Conservation (phyloP, 768 basidiomycete species). For the Leccinum pellstonianum region DNA sequence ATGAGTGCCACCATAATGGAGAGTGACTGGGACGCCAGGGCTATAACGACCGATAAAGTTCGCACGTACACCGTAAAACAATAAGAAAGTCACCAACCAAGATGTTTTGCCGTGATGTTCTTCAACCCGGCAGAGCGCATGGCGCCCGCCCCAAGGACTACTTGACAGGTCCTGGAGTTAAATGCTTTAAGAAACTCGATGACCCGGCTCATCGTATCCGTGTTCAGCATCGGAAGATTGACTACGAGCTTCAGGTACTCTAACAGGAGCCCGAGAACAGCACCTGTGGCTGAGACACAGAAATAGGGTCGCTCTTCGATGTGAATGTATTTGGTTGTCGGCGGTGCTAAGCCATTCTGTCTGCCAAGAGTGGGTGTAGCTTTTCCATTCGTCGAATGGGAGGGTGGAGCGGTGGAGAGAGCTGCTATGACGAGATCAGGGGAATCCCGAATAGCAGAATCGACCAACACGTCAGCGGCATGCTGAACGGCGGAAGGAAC, state of each 20-base stretch:
- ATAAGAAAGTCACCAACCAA: constrained; percentile 54
- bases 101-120: constrained; percentile 97
- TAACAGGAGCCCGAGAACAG: constrained; percentile 65
- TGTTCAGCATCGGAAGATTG: constrained; percentile 85
- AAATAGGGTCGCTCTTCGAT: constrained; percentile 88
- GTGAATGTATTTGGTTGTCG: constrained; percentile 56
- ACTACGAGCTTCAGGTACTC: constrained; percentile 89
- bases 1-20: constrained; percentile 93
- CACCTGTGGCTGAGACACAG: constrained; percentile 80
- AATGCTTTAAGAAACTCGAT: constrained; percentile 97
- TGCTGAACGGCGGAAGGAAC: constrained; percentile 66
- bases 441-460: constrained; percentile 81
- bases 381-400: constrained; percentile 12
- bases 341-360: constrained; percentile 20
- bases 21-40: constrained; percentile 93
- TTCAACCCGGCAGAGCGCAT: constrained; percentile 97
- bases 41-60: constrained; percentile 40
- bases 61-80: constrained; percentile 12
- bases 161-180: constrained; percentile 97
- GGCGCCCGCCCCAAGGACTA: constrained; percentile 97
- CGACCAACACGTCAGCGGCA: constrained; percentile 69
- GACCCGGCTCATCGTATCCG: constrained; percentile 90
- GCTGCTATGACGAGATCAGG: constrained; percentile 54
- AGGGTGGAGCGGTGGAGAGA: neutral
- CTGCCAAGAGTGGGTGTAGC: constrained; percentile 18